Conservation (phyloP, 495 filamentous ascomycete genomes). For the Halenospora varia region DNA sequence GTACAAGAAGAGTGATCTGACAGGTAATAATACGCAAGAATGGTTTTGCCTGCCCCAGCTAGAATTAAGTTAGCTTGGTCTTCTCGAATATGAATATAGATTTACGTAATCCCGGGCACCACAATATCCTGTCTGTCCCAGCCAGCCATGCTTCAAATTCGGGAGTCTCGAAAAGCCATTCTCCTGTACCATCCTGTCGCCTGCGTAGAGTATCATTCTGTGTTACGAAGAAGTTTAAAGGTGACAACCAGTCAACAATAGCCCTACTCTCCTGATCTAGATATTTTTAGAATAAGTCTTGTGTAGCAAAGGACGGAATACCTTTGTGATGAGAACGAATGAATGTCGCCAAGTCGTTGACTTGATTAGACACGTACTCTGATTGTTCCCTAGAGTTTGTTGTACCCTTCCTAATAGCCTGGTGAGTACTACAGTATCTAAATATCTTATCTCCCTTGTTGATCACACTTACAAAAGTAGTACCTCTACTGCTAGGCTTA, state of each 20-base stretch:
- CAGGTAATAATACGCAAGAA: constrained; percentile 20
- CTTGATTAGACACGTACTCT: background rate
- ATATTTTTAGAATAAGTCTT: background rate
- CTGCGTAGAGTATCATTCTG: constrained; percentile 30
- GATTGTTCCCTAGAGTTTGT: background rate
- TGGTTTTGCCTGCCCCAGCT: constrained; percentile 30
- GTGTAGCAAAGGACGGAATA: background rate
- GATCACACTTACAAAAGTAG: background rate
- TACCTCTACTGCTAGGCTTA: background rate
- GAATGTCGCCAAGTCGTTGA: background rate
- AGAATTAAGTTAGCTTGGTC: background rate
- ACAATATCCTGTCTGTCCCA: background rate
- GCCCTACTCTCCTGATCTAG: background rate
- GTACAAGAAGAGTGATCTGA: constrained; percentile 26
- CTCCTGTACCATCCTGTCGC: constrained; percentile 33
- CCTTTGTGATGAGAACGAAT: background rate
- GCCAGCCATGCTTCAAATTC: constrained; percentile 31
- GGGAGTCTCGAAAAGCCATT: constrained; percentile 34
- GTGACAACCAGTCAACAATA: constrained; percentile 27
- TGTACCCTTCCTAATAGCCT: background rate
- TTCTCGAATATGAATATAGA: background rate
- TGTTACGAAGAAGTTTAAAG: constrained; percentile 26
- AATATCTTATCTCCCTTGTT: too few relatives aligned
- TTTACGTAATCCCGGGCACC: background rate
- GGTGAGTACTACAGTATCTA: too few relatives aligned